Evolutionary conservation across 2,329 filamentous ascomycete species (phyloP), one percentile per base, ranked within the genome.

Genomic region (Ciborinia camelliae): DNA sequence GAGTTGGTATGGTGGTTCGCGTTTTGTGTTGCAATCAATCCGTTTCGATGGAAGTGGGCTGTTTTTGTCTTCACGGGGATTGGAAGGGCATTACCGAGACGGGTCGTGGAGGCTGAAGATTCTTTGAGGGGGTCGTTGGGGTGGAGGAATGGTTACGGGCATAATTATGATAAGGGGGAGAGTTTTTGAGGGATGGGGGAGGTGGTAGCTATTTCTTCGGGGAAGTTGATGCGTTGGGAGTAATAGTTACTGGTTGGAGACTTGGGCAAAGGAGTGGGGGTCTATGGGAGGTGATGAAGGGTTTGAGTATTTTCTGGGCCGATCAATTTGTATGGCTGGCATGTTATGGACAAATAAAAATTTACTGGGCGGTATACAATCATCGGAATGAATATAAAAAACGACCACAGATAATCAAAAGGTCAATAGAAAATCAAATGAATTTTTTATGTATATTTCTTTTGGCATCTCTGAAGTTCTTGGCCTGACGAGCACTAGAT

Each of bases 41-140:
- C 92, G 0, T 96, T 96, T 76, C 80, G 91, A 10, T 96, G 91
- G 91, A 96, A 96, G 79, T 96, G 91, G 92, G 90, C 88, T 0
- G 74, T 87, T 0, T 96, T 96, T 74, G 90, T 96, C 20, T 87
- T 96, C 71, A 89, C 89, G 66, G 91, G 92, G 0, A 75, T 94
- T 37, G 90, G 90, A 0, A 81, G 84, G 51, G 80, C 80, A 26
- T 73, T 95, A 54, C 91, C 91, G 0, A 81, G 84, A 75, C 80
- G 78, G 18, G 80, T 95, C 32, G 87, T 94, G 0, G 79, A 84
- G 68, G 78, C 83, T 20, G 91, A 96, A 77, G 84, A 47, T 53
- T 45, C 7, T 4, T 50, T 52, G 55, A 52, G 62, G 26, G 28
- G 48, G 6, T 20, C 23, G 2, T 28, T 61, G 8, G 62, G 55